Base-by-base conservation (phyloP, 1,284 basidiomycete genomes). In the Ceratobasidium papillatum region DNA sequence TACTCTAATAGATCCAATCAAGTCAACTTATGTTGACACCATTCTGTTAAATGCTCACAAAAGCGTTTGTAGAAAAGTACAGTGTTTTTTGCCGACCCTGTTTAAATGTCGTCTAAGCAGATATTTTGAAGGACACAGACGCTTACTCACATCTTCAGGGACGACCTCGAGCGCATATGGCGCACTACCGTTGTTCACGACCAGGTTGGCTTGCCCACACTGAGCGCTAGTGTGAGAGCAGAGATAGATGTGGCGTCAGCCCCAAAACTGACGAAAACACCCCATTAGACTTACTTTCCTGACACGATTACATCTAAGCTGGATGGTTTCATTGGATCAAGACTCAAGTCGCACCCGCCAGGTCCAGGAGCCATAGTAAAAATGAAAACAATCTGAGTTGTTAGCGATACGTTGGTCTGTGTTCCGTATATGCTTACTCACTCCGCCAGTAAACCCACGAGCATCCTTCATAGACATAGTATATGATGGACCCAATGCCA, bases 91-190 rank as follows among this genome's bases (percentile, higher is more conserved):
- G 66, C 43, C 47, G 52, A 22, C 25, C 34, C 59, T 62, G 19
- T 41, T 25, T 38, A 12, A 5, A 22, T 27, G 25, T n/a, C 34
- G 45, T 30, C 61, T 51, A 25, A 49, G 32, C 22, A 58, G 5
- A 12, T 17, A 32, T n/a, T 36, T 19, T 4, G 14, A 36, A 7
- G 22, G n/a, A 11, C 34, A 47, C 30, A 14, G 59, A 17, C 12
- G 12, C 12, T 8, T 25, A 59, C 66, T 58, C 25, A 71, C 66
- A n/a, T 51, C 38, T 58, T 7, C 27, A 7, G 52, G 52, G 3
- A 71, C 54, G 41, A 71, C 41, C 66, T 43, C 66, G 12, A 71
- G 52, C 8, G n/a, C 59, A n/a, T 71, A 71, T 30, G 66, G 66
- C 5, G 52, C 66, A 1, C 38, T 47, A 43, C 66, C 66, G 38